These are phyloP conservation scores for Pseudonectria foliicola DNA, from an alignment of 2,329 filamentous ascomycete genomes.

Conservation along the genomic window DNA sequence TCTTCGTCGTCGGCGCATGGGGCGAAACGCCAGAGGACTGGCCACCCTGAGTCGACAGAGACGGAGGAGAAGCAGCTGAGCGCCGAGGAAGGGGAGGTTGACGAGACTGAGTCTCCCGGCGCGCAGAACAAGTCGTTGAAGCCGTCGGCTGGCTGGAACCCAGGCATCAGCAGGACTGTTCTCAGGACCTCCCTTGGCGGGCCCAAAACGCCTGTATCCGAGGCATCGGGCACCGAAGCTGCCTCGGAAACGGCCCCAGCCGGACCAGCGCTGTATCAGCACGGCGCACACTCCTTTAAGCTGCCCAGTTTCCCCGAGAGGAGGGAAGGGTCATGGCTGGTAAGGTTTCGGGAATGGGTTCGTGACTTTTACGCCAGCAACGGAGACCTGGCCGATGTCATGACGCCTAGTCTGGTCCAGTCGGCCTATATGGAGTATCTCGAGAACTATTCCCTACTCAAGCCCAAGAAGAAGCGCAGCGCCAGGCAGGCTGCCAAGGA, in stretches of 20 bases:
- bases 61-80: slow-evolving; percentile 5
- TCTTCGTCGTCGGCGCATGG: slow-evolving; percentile 7
- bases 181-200: slow-evolving; percentile 3
- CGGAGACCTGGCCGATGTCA: slow-evolving; percentile 9
- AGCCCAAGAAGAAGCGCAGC: slow-evolving; percentile 25
- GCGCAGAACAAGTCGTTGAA: slow-evolving; percentile 3
- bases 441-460: slow-evolving; percentile 23
- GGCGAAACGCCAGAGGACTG: slow-evolving; percentile 16
- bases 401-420: slow-evolving; percentile 17
- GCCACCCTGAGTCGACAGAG: slow-evolving; percentile 1
- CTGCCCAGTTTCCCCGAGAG: slow-evolving; percentile 22
- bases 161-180: slow-evolving; percentile 8
- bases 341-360: slow-evolving; percentile 29
- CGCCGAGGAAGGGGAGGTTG: slow-evolving; percentile 29
- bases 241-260: slow-evolving; percentile 2
- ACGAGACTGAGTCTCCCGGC: slow-evolving; percentile 9
- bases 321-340: slow-evolving; percentile 26
- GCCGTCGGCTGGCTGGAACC: slow-evolving; percentile 9
- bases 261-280: slow-evolving; percentile 14
- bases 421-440: slow-evolving; percentile 26
- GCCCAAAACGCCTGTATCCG: neutral
- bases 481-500: slow-evolving; percentile 24
- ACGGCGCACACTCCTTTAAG: slow-evolving; percentile 15
- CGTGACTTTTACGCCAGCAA: slow-evolving; percentile 25
- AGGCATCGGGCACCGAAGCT: too few relatives aligned